Percentiles rank a stretch among this genome's conserved stretches.
Evolutionary conservation across 192 early-diverging fungal species (phyloP).

Genomic region (Pilaira anomala): DNA sequence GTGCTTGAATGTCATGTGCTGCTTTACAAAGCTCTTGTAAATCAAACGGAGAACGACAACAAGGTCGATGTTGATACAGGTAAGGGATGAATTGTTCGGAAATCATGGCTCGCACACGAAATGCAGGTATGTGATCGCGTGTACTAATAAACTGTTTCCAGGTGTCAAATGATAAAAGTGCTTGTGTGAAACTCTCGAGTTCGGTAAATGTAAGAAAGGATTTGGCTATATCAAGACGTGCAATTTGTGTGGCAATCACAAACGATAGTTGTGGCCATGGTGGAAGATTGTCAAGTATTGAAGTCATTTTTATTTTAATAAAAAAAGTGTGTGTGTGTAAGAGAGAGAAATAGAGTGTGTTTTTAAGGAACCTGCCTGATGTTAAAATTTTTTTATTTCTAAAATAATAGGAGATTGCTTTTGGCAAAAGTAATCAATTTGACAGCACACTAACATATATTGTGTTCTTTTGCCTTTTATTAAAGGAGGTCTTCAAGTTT

Average conservation of each 20-base stretch:
- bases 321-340: too few relatives aligned
- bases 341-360: too few relatives aligned
- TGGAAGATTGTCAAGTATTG: slow-evolving; percentile 2
- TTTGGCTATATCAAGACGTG: background rate
- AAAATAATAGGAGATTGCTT: too few relatives aligned
- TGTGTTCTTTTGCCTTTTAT: too few relatives aligned
- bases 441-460: too few relatives aligned
- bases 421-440: too few relatives aligned
- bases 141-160: background rate
- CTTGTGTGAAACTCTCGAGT: background rate
- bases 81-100: slow-evolving; percentile 73
- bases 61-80: slow-evolving; percentile 45
- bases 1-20: background rate
- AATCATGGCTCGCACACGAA: slow-evolving; percentile 67
- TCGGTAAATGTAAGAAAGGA: background rate
- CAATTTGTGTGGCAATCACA: background rate
- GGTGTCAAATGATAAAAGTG: background rate
- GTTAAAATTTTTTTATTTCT: too few relatives aligned
- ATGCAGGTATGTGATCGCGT: slow-evolving; percentile 42
- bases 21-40: background rate
- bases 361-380: too few relatives aligned
- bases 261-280: background rate
- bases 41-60: slow-evolving; percentile 22
- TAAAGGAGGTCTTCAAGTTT: too few relatives aligned
- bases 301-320: too few relatives aligned